These are phyloP conservation scores for Euphorbia neoarborescens DNA, from an alignment of 441 rosid species.

Conservation along the genomic window DNA sequence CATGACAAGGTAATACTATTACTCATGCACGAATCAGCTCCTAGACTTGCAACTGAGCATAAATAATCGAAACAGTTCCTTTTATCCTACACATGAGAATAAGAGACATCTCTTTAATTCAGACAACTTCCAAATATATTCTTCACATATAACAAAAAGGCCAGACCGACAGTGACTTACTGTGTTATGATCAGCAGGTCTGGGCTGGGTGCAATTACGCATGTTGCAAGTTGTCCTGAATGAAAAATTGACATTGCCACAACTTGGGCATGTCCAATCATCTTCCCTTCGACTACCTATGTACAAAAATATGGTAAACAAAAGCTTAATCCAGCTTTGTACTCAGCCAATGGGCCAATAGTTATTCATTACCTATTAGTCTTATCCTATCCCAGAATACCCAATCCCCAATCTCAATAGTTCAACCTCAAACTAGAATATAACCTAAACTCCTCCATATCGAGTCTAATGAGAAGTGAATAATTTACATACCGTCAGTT, in stretches of 20 bases:
- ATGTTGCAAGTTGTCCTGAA: conserved; percentile 95
- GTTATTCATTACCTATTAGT: not conserved
- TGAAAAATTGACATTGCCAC: conserved; percentile 93
- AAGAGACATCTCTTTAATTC: not conserved
- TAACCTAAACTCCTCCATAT: not conserved
- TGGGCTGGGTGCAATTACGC: conserved; percentile 93
- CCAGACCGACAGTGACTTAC: conserved; percentile 29
- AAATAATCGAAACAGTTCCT: not conserved
- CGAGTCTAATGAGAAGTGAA: not conserved
- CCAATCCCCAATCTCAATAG: not conserved
- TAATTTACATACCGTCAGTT: conserved; percentile 60
- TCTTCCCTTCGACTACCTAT: conserved; percentile 95
- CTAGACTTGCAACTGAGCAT: not conserved
- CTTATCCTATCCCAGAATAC: not conserved
- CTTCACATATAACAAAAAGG: not conserved
- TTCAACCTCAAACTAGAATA: not conserved
- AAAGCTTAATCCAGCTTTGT: not conserved
- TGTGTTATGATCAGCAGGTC: conserved; percentile 86
- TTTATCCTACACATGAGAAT: not conserved
- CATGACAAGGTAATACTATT: not conserved
- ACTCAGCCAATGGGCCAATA: not conserved
- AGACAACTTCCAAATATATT: not conserved
- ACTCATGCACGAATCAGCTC: not conserved
- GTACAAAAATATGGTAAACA: not conserved
- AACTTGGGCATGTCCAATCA: conserved; percentile 98